Conservation (phyloP, 805 yeast species). For the Middelhovenomyces tepae region DNA sequence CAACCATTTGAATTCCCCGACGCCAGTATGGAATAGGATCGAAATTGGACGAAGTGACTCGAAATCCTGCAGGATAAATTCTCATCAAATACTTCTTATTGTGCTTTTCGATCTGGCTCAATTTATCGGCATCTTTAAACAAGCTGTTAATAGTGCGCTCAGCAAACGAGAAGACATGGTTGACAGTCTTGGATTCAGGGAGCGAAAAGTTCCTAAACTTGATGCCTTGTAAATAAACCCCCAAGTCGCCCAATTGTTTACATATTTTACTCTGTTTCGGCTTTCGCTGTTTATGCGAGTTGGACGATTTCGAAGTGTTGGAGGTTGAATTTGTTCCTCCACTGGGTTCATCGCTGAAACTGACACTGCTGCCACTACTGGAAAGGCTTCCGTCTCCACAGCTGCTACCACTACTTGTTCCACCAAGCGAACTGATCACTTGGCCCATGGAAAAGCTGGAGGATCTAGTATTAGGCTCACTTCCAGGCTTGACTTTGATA, state of each 20-base stretch:
- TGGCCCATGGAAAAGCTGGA: no score
- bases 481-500: conserved; percentile 65
- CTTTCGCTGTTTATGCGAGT: conserved; percentile 2
- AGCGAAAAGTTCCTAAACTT: conserved; percentile 75
- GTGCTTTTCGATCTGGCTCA: conserved; percentile 55
- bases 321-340: conserved; percentile 29
- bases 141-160: conserved; percentile 57
- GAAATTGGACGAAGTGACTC: conserved; percentile 74
- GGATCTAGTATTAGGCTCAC: conserved; percentile 7
- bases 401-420: not conserved
- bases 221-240: conserved; percentile 64
- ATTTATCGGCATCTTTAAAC: conserved; percentile 48
- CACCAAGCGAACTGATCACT: not conserved
- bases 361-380: conserved; percentile 4
- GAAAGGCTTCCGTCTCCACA: not conserved
- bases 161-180: conserved; percentile 81
- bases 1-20: conserved; percentile 87
- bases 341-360: conserved; percentile 9
- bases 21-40: conserved; percentile 75
- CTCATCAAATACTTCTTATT: conserved; percentile 70
- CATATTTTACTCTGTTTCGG: conserved; percentile 21
- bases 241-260: conserved; percentile 46
- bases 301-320: conserved; percentile 19
- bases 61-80: conserved; percentile 73
- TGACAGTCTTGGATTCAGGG: conserved; percentile 71